Percentiles rank a stretch among this genome's conserved stretches.
Conservation (phyloP, 352 stramenopile genomes). For the Phytophthora pseudosyringae region DNA sequence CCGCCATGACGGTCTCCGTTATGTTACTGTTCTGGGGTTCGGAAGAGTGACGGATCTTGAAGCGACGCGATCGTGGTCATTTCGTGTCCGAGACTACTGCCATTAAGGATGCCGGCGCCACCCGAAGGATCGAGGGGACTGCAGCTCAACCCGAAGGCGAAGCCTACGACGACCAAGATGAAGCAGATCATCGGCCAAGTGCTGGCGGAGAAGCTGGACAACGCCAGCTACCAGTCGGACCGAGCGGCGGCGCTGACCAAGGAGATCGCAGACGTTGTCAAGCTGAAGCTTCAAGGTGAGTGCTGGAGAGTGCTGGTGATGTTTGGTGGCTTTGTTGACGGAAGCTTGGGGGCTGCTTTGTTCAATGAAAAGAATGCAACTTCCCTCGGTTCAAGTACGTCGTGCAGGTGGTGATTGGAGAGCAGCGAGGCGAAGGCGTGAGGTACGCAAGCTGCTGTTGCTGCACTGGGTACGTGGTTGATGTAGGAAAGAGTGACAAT, state of each 20-base stretch:
- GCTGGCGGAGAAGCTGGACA: slow-evolving; percentile 73
- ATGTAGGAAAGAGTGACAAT: background rate
- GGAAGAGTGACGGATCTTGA: slow-evolving; percentile 24
- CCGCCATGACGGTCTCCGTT: slow-evolving; percentile 8
- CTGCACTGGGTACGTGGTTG: no score
- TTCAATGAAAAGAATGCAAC: slow-evolving; percentile 49
- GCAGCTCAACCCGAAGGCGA: slow-evolving; percentile 60
- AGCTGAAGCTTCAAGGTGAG: slow-evolving; percentile 81
- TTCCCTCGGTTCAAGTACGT: slow-evolving; percentile 91
- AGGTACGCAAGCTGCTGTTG: slow-evolving; percentile 34
- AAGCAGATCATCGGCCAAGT: slow-evolving; percentile 77
- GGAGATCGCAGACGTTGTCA: slow-evolving; percentile 87
- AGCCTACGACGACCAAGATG: slow-evolving; percentile 81
- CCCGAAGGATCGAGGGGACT: slow-evolving; percentile 49
- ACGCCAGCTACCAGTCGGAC: slow-evolving; percentile 74
- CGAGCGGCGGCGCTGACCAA: slow-evolving; percentile 80
- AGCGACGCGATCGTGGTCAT: slow-evolving; percentile 7
- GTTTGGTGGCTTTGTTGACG: background rate
- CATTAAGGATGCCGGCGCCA: slow-evolving; percentile 45
- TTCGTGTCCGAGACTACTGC: slow-evolving; percentile 1
- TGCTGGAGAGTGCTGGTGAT: background rate
- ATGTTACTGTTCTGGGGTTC: slow-evolving; percentile 1
- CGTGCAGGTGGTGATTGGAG: slow-evolving; percentile 91
- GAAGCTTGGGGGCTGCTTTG: background rate
- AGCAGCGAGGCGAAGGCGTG: slow-evolving; percentile 89